phyloP scores from a whole-genome alignment of 345 rosid species.

The Noccaea caerulescens region DNA sequence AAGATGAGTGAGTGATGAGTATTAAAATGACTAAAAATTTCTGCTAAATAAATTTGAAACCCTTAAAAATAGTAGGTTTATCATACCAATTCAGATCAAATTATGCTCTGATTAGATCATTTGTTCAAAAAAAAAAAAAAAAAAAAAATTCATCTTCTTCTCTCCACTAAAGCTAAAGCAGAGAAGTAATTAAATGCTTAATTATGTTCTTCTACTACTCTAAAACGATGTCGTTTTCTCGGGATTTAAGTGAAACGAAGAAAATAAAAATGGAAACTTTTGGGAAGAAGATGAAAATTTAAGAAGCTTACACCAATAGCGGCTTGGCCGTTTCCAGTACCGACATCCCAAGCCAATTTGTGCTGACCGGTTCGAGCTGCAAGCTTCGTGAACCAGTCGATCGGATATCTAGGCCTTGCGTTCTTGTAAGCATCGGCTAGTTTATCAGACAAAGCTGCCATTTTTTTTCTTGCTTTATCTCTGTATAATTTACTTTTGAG shows the following conservation, averaged over 20 bases:
- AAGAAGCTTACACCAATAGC: constrained; percentile 53
- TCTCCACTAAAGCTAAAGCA: not conserved
- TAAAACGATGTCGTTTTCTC: not conserved
- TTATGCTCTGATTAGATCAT: not conserved
- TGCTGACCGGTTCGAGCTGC: constrained; percentile 56
- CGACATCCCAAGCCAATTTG: constrained; percentile 67
- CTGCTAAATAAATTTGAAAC: too few species aligned
- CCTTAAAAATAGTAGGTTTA: too few species aligned
- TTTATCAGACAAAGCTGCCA: constrained; percentile 65
- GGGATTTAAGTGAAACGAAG: not conserved
- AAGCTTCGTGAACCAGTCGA: constrained; percentile 59
- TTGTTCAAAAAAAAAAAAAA: not conserved
- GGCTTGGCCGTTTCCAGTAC: constrained; percentile 77
- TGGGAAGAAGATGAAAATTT: not conserved
- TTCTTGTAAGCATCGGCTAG: constrained; percentile 61
- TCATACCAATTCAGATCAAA: not conserved
- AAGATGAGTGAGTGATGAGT: not conserved
- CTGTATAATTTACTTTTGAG: constrained; percentile 2
- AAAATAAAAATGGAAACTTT: constrained; percentile 3
- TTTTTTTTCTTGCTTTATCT: constrained; percentile 21
- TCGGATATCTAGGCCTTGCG: constrained; percentile 61
- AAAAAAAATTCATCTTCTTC: not conserved
- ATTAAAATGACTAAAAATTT: too few species aligned
- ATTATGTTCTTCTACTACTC: not conserved
- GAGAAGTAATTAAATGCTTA: not conserved